Evolutionary conservation across 345 rosid species (phyloP), one percentile per base, ranked within the genome.

Genomic region (Eutrema japonicum): DNA sequence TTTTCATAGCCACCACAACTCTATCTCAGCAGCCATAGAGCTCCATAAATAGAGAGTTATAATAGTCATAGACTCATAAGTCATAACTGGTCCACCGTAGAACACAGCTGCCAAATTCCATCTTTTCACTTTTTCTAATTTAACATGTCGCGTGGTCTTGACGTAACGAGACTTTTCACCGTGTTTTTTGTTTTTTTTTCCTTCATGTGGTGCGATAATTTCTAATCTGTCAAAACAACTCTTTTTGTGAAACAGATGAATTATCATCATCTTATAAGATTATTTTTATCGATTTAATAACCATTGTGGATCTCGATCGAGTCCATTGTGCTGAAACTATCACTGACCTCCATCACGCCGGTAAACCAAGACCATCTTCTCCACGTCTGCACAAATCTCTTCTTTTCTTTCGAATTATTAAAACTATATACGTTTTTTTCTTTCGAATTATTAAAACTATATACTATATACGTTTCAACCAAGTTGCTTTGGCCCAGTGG

Each of bases 281-380:
- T 60, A 60, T 40, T 60, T 59, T 26, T 10, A 29, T 22, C 16
- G 64, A 11, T 38, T 51, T 33, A 14, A 22, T 2, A 22, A 22
- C 26, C 26, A 22, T 22, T 22, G 26, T 22, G 26, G 26, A 22
- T 1, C 26, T 22, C 26, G 26, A 22, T 22, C 26, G 26, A 22
- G 26, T 22, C 26, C 26, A 22, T 22, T 22, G 26, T 22, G 26
- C 1, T 22, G 3, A 64, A 70, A 33, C 72, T 16, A 50, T 2
- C 64, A 75, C 27, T 66, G 70, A 32, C 30, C 29, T 10, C 64
- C 53, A 74, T 77, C 51, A 33, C 82, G n/a, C 78, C 85, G 11
- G 66, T 92, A 29, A 81, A 86, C 77, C 83, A 79, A 57, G 78
- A 82, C 18, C 84, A 81, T 45, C 92, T 93, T 59, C 83, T 85